Evolutionary conservation across 108 stramenopile species (phyloP), one percentile per base, ranked within the genome.

Genomic region (Nitzschia palea): DNA sequence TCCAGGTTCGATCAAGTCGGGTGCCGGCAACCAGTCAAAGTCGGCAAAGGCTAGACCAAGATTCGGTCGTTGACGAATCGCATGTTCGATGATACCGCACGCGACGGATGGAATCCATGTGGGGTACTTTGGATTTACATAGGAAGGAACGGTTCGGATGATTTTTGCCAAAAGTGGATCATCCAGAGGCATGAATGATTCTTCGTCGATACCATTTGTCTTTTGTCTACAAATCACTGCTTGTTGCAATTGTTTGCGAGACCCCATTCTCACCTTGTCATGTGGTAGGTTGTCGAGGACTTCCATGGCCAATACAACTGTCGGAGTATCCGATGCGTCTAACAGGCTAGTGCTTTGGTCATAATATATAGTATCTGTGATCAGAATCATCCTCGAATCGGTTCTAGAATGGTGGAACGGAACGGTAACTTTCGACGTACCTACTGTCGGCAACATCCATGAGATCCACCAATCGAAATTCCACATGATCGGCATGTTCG

Each of bases 281-380:
- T 93, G 92, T 22, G 89, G 89, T 22, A 93, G 70, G 76, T 93
- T 93, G 64, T 93, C 92, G 40, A 89, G 83, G 55, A 93, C 47
- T 64, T 93, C 92, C 68, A 90, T 53, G 27, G 82, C 87, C 53
- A 92, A 69, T 22, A 86, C 65, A 14, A 79, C 63, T 3, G 90
- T 92, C 12, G 86, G 83, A 14, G 58, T 73, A 37, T 80, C 37
- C n/a, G 85, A 86, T 55, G 42, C 31, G 2, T 61, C 22, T 31
- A 86, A 57, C 48, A 89, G 67, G 0, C 50, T 1, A 17, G 70
- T 42, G 40, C 81, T 79, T n/a, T n/a, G n/a, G n/a, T n/a, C n/a
- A 59, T 26, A 0, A 15, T 6, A 67, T 47, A 52, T 32, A 37
- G 34, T 65, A 17, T 15, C 36, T 15, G 10, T 58, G 57, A 58